Percentiles rank a stretch among this genome's conserved stretches.
phyloP scores from a whole-genome alignment of 306 rosid genomes.

The Trifolium dubium region DNA sequence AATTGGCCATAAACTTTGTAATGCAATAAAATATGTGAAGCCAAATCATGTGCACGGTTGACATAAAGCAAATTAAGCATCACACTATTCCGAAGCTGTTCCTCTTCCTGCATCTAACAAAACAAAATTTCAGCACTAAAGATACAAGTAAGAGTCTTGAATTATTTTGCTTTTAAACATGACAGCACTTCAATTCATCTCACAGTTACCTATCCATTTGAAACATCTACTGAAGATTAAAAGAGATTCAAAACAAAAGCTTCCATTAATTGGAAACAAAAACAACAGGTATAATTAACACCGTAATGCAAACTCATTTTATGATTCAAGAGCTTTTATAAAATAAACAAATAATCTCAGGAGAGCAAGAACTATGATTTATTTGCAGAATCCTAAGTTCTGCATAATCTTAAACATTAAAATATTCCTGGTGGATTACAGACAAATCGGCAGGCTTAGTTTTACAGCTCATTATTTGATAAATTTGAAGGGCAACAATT shows the following conservation, averaged over 20 bases:
- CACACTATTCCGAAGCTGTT: constrained; percentile 72
- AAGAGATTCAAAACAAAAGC: constrained; percentile 25
- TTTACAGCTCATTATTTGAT: constrained; percentile 20
- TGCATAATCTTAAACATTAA: constrained; percentile 16
- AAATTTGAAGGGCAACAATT: constrained; percentile 33
- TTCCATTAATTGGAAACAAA: constrained; percentile 28
- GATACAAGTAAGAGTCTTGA: constrained; percentile 23
- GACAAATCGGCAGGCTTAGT: constrained; percentile 13
- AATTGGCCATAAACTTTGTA: constrained; percentile 48
- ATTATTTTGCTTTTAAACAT: constrained; percentile 24
- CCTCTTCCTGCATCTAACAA: constrained; percentile 74
- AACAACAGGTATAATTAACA: constrained; percentile 29
- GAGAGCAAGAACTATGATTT: constrained; percentile 4
- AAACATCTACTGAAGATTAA: constrained; percentile 2
- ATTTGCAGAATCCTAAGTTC: constrained; percentile 12
- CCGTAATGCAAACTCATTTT: constrained; percentile 26
- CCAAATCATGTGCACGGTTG: constrained; percentile 65
- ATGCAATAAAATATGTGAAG: constrained; percentile 53
- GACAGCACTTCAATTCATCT: constrained; percentile 17
- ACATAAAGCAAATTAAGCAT: constrained; percentile 88
- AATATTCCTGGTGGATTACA: background rate
- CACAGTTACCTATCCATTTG: constrained; percentile 25
- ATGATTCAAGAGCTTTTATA: constrained; percentile 29
- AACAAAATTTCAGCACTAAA: constrained; percentile 42
- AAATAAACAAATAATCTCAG: constrained; percentile 17